phyloP scores from a whole-genome alignment of 2,329 filamentous ascomycete species.

The Diplodia sapinea region DNA sequence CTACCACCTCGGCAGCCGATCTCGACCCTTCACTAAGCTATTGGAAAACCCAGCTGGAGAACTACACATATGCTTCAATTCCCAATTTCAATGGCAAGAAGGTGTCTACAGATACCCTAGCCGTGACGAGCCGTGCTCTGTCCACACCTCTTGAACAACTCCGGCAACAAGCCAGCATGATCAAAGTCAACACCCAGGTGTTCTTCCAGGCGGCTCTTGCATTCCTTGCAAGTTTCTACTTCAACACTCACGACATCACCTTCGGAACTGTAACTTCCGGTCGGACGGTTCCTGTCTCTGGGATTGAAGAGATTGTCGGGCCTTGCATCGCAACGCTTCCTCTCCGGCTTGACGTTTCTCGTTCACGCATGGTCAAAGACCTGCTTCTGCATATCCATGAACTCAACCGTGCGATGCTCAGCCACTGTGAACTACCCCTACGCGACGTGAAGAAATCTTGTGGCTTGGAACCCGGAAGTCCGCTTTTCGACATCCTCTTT shows the following conservation, averaged over 20 bases:
- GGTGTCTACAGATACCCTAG: conserved; percentile 30
- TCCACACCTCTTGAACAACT: conserved; percentile 34
- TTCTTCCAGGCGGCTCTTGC: conserved; percentile 76
- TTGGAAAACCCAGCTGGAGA: conserved; percentile 71
- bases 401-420: conserved; percentile 68
- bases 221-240: conserved; percentile 69
- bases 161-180: conserved; percentile 45
- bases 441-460: conserved; percentile 70
- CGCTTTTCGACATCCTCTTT: conserved; percentile 78
- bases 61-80: conserved; percentile 60
- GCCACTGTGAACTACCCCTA: conserved; percentile 68
- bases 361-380: conserved; percentile 57
- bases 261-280: conserved; percentile 85
- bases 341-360: conserved; percentile 65
- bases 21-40: conserved; percentile 61
- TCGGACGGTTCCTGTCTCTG: conserved; percentile 71
- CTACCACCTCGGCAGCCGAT: conserved; percentile 37
- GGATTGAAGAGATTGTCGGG: conserved; percentile 75
- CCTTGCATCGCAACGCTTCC: conserved; percentile 81
- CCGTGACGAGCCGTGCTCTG: background rate
- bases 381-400: conserved; percentile 69
- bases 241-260: conserved; percentile 69
- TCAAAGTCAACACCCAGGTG: conserved; percentile 68
- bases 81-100: conserved; percentile 62
- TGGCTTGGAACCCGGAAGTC: conserved; percentile 60